phyloP scores from a whole-genome alignment of 2,329 filamentous ascomycete genomes.

The Aspergillus fumigatiaffinis region DNA sequence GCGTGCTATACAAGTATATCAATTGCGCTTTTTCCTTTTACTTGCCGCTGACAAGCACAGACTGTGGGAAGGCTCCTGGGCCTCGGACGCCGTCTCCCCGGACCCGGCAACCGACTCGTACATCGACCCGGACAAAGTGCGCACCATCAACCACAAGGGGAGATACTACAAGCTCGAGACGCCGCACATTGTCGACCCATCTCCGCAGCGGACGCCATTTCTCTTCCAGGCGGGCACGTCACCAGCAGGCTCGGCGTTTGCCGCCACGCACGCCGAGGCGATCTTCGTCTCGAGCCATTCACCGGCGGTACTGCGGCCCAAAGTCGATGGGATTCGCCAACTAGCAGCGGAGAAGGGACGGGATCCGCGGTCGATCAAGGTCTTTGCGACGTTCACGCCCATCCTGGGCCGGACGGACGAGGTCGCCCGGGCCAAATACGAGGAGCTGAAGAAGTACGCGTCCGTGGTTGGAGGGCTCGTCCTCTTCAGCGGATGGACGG shows the following conservation, averaged over 20 bases:
- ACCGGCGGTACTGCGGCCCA: constrained; percentile 46
- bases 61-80: constrained; percentile 55
- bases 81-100: constrained; percentile 53
- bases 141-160: constrained; percentile 58
- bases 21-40: not conserved
- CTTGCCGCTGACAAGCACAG: constrained; percentile 22
- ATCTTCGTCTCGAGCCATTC: constrained; percentile 58
- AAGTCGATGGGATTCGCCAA: constrained; percentile 51
- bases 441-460: constrained; percentile 50
- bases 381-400: constrained; percentile 51
- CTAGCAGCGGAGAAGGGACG: constrained; percentile 50
- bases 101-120: constrained; percentile 55
- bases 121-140: constrained; percentile 56
- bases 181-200: constrained; percentile 51
- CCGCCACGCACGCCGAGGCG: constrained; percentile 56
- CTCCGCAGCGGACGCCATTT: constrained; percentile 55
- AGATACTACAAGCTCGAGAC: constrained; percentile 50
- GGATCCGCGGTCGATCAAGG: constrained; percentile 55
- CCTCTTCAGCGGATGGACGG: constrained; percentile 56
- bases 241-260: constrained; percentile 54
- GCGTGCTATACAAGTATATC: constrained; percentile 57
- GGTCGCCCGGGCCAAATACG: constrained; percentile 52
- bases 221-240: constrained; percentile 60
- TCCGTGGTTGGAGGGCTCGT: constrained; percentile 53
- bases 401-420: constrained; percentile 50